Conservation (phyloP, 768 basidiomycete species). For the Boletus barrowsii region DNA sequence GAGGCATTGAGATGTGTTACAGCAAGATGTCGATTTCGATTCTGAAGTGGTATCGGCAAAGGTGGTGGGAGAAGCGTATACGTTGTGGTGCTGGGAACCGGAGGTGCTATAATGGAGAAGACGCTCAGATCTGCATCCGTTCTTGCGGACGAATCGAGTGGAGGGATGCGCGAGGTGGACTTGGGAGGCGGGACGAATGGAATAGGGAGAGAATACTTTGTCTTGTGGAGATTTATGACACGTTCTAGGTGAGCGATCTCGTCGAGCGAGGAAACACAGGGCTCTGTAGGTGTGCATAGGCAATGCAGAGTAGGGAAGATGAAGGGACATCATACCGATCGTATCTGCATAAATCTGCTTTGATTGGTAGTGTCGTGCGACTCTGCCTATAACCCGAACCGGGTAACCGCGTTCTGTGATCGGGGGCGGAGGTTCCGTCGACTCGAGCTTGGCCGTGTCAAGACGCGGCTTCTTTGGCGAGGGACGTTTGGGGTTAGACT, state of each 20-base stretch:
- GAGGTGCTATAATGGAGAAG: slow-evolving; percentile 16
- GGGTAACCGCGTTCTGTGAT: slow-evolving; percentile 45
- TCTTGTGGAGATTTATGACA: slow-evolving; percentile 52
- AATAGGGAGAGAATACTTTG: slow-evolving; percentile 42
- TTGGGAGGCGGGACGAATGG: slow-evolving; percentile 46
- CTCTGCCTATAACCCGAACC: slow-evolving; percentile 46
- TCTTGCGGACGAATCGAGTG: not conserved
- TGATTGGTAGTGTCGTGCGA: slow-evolving; percentile 38
- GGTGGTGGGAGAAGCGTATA: slow-evolving; percentile 17
- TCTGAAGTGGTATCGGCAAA: slow-evolving; percentile 8
- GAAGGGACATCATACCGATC: slow-evolving; percentile 45
- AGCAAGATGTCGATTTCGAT: slow-evolving; percentile 1
- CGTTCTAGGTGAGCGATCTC: slow-evolving; percentile 55
- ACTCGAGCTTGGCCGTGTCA: slow-evolving; percentile 3
- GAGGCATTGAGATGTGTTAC: not conserved
- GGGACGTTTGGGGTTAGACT: not conserved
- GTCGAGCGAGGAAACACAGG: slow-evolving; percentile 51
- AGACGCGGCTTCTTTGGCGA: slow-evolving; percentile 18
- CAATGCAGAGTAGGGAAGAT: not conserved
- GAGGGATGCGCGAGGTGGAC: slow-evolving; percentile 5
- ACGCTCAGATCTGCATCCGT: not conserved
- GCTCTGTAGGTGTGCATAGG: slow-evolving; percentile 30
- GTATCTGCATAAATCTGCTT: slow-evolving; percentile 46
- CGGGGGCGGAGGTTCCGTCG: slow-evolving; percentile 30
- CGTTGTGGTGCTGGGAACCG: not conserved